Evolutionary conservation across 345 rosid genomes (phyloP).

Genomic region (thale cress (Arabidopsis thaliana)): TAIR10.1 NC_003076.8:22838501-22839000

Average conservation of each 20-base stretch:
- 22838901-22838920: background rate
- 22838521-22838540: background rate
- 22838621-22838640: too few species aligned
- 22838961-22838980: slow-evolving; percentile 27
- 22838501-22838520: background rate
- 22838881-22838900: slow-evolving; percentile 23
- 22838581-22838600: too few species aligned
- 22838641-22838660: background rate
- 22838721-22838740: background rate
- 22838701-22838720: background rate
- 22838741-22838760: background rate
- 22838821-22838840: slow-evolving; percentile 9
- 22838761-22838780: background rate
- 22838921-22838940: background rate
- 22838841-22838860: slow-evolving; percentile 30
- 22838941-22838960: slow-evolving; percentile 23
- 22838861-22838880: slow-evolving; percentile 32
- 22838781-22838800: background rate
- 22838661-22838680: background rate
- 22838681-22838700: background rate
- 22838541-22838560: background rate
- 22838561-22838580: too few species aligned
- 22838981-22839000: slow-evolving; percentile 32
- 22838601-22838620: too few species aligned
- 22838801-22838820: slow-evolving; percentile 15